phyloP scores from a whole-genome alignment of 805 yeast genomes.

The Geotrichum ghanense region DNA sequence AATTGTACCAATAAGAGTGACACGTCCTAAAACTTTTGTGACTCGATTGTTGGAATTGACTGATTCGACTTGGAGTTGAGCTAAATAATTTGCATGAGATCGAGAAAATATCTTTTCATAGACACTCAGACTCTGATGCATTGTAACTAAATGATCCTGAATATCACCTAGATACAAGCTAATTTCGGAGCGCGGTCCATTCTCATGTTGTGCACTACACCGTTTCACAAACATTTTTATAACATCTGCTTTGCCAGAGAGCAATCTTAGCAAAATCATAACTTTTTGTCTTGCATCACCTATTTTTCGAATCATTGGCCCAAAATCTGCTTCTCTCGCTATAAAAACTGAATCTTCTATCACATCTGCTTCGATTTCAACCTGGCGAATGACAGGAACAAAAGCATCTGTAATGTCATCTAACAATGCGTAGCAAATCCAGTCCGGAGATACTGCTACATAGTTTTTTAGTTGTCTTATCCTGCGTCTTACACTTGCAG shows the following conservation, averaged over 20 bases:
- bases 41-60: constrained; percentile 76
- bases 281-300: constrained; percentile 86
- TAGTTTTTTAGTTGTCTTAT: constrained; percentile 53
- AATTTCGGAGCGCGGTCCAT: constrained; percentile 74
- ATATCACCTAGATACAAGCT: constrained; percentile 90
- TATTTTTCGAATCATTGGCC: constrained; percentile 63
- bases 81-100: constrained; percentile 84
- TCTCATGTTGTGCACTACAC: constrained; percentile 61
- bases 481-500: constrained; percentile 51
- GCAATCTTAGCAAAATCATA: constrained; percentile 81
- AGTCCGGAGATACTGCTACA: constrained; percentile 47
- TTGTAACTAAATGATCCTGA: constrained; percentile 92
- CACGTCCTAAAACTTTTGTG: constrained; percentile 79
- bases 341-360: constrained; percentile 76
- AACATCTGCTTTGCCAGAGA: constrained; percentile 92
- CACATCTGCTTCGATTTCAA: constrained; percentile 53
- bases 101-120: constrained; percentile 90
- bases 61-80: constrained; percentile 88
- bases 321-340: constrained; percentile 62
- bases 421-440: constrained; percentile 55
- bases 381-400: constrained; percentile 47
- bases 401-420: constrained; percentile 58
- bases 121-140: constrained; percentile 82
- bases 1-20: constrained; percentile 82
- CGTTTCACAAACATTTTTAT: constrained; percentile 92